Conservation (phyloP, 345 rosid genomes). For the Erysimum cheiranthoides region DNA sequence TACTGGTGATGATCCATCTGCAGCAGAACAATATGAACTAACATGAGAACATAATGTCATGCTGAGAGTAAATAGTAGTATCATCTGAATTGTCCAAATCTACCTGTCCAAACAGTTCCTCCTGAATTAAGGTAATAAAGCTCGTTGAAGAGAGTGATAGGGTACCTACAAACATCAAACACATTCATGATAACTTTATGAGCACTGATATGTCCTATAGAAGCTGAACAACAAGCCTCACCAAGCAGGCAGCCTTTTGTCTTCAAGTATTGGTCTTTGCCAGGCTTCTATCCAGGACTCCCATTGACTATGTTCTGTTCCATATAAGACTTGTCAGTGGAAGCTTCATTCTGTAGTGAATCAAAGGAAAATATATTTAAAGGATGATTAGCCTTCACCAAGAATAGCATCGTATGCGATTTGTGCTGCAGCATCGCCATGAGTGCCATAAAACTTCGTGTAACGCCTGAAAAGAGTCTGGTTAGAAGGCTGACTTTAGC, state of each 20-base stretch:
- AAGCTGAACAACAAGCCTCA: constrained; percentile 36
- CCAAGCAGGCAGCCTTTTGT: constrained; percentile 92
- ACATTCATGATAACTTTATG: background rate
- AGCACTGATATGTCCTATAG: background rate
- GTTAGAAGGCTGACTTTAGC: background rate
- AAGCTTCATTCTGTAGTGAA: constrained; percentile 3
- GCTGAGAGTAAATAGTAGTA: background rate
- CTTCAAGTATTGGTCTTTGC: constrained; percentile 93
- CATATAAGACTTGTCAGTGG: constrained; percentile 16
- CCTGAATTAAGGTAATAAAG: constrained; percentile 94
- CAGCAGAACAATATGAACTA: constrained; percentile 30
- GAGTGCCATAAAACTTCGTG: constrained; percentile 75
- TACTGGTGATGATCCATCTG: constrained; percentile 82
- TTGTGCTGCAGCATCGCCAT: constrained; percentile 79
- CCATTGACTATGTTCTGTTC: constrained; percentile 78
- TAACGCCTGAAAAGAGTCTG: constrained; percentile 63
- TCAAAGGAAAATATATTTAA: background rate
- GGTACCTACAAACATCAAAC: constrained; percentile 62
- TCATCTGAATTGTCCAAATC: background rate
- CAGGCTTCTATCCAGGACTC: constrained; percentile 84
- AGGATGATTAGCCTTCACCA: constrained; percentile 50
- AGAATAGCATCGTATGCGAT: constrained; percentile 85
- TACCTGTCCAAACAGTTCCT: constrained; percentile 94
- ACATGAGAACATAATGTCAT: background rate
- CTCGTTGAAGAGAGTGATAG: constrained; percentile 85